Evolutionary conservation across 169 alveolate genomes (phyloP).

Genomic region (Cryptosporidium viatorum): DNA sequence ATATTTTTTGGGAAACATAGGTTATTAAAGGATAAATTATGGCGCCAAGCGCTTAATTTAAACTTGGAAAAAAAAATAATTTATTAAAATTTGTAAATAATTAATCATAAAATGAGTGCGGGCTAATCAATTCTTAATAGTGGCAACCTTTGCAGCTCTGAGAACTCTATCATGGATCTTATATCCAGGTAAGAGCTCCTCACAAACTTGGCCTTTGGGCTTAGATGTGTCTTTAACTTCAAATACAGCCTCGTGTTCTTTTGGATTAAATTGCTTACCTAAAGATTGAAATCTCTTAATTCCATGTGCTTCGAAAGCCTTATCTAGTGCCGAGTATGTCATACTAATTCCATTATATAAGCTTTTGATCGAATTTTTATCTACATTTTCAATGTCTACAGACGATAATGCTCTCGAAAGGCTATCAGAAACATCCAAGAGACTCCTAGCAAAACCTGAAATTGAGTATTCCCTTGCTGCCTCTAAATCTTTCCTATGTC

Average conservation of each 20-base stretch:
- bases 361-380: slow-evolving; percentile 77
- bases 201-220: slow-evolving; percentile 80
- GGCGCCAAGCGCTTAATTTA: neutral
- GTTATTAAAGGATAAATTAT: too few relatives aligned
- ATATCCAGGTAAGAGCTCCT: slow-evolving; percentile 84
- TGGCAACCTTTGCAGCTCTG: slow-evolving; percentile 87
- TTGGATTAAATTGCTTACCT: slow-evolving; percentile 86
- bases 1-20: neutral
- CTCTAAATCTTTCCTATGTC: slow-evolving; percentile 78
- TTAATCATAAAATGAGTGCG: neutral
- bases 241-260: slow-evolving; percentile 86
- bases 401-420: slow-evolving; percentile 82
- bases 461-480: slow-evolving; percentile 81
- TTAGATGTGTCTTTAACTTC: slow-evolving; percentile 79
- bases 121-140: slow-evolving; percentile 76
- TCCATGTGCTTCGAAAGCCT: slow-evolving; percentile 78
- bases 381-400: slow-evolving; percentile 62
- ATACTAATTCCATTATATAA: slow-evolving; percentile 80
- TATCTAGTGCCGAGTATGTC: slow-evolving; percentile 81
- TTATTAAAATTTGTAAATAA: neutral
- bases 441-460: slow-evolving; percentile 86
- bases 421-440: slow-evolving; percentile 85
- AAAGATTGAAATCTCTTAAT: slow-evolving; percentile 81
- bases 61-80: too few relatives aligned
- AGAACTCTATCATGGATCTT: slow-evolving; percentile 83